Evolutionary conservation across 2,329 filamentous ascomycete genomes (phyloP), one percentile per base, ranked within the genome.

Genomic region (Conoideocrella luteorostrata): DNA sequence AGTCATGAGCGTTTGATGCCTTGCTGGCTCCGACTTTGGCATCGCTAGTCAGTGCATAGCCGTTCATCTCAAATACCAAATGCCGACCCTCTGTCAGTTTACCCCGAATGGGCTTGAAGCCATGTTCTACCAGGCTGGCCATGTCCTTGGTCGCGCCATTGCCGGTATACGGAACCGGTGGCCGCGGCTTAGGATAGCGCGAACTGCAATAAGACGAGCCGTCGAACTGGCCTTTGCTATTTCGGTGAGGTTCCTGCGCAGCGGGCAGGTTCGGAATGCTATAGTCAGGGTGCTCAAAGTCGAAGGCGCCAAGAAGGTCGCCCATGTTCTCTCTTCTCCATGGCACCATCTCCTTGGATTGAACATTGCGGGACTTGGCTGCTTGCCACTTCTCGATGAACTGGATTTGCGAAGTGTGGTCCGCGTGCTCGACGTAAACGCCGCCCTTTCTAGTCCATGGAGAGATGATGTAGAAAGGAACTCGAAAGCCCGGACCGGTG

Each of bases 401-500:
- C 33, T 74, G 57, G 22, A 77, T 72, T 46, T 77, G 74, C 0
- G 74, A 77, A 49, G 67, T 75, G 55, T 78, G 75, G 51, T 78
- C 75, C 5, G 68, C 64, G 34, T 72, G 70, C 52, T 77, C 74
- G 1, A 71, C 74, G 48, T 74, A 76, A 3, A 78, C 72, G 18
- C 72, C 67, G 7, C 69, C 70, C 10, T 71, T 70, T 12, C 74
- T 70, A 0, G 74, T 78, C 66, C 71, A 78, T 0, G 74, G 74
- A 0, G 74, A 77, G 43, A 78, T 64, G 55, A 78, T 75, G 50
- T 72, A 72, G 47, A 77, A 72, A 0, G 74, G 74, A 2, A 77
- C 61, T 7, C 75, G 71, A 52, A 74, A 69, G 22, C 62, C 62
- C 11, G 52, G 57, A 5, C 57, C 57, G 10, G 57, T 51, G 40